Evolutionary conservation across 2,329 filamentous ascomycete genomes (phyloP).

Genomic region (Juglanconis oblonga): DNA sequence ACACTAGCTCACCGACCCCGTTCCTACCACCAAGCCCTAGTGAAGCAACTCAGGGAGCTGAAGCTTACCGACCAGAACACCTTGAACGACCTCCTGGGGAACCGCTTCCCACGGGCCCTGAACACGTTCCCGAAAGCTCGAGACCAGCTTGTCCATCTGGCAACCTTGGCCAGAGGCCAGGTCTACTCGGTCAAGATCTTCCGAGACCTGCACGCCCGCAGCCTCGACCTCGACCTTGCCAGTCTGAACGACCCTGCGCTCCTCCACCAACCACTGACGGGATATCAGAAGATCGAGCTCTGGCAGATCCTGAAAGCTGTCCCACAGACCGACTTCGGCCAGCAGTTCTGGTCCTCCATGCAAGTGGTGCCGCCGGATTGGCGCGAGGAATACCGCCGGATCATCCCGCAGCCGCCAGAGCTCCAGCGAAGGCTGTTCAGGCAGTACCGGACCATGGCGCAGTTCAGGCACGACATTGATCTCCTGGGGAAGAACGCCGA

Average conservation of each 20-base stretch:
- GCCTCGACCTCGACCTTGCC: not conserved
- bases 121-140: not conserved
- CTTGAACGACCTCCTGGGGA: not conserved
- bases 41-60: slow-evolving; percentile 2
- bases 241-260: not conserved
- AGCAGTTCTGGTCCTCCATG: not conserved
- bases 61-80: not conserved
- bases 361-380: not conserved
- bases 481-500: slow-evolving; percentile 1
- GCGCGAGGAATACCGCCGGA: not conserved
- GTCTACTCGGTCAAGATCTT: not conserved
- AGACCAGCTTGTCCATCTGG: not conserved
- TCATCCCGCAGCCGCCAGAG: not conserved
- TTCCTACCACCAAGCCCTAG: not conserved
- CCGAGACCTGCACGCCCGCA: not conserved
- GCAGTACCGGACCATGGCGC: not conserved
- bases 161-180: not conserved
- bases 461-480: not conserved
- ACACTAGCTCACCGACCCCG: too few species aligned
- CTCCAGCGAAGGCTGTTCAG: not conserved
- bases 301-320: not conserved
- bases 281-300: not conserved
- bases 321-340: not conserved
- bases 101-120: not conserved
- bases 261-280: not conserved